These are phyloP conservation scores for Oropetium thomaeum DNA, from an alignment of 176 grass and related monocot species.

Conservation along the genomic window DNA sequence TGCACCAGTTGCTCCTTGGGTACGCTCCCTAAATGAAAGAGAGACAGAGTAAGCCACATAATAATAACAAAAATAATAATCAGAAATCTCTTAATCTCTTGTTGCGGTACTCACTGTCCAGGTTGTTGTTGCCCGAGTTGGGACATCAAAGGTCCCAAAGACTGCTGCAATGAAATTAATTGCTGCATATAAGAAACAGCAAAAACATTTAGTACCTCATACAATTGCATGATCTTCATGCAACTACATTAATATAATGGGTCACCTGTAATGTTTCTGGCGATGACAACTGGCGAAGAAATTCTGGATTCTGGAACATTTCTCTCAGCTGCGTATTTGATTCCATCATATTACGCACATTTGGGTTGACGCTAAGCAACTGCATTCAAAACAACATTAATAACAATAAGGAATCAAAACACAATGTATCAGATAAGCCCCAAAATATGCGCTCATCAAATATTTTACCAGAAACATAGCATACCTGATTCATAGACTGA, in stretches of 20 bases:
- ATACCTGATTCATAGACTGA: conserved; percentile 89
- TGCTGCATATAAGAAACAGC: conserved; percentile 43
- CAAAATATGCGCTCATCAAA: conserved; percentile 18
- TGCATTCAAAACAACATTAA: conserved; percentile 24
- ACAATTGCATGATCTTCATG: conserved; percentile 1
- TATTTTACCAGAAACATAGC: conserved; percentile 3
- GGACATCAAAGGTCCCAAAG: conserved; percentile 42
- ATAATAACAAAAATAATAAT: conserved; percentile 2
- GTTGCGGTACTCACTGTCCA: conserved; percentile 52
- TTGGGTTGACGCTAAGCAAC: conserved; percentile 79
- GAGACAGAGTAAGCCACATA: neutral
- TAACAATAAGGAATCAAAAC: neutral
- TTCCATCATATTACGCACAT: conserved; percentile 72
- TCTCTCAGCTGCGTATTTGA: conserved; percentile 81
- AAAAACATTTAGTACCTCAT: conserved; percentile 24
- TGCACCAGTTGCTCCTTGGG: conserved; percentile 49
- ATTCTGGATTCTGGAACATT: conserved; percentile 92
- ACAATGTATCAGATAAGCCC: neutral
- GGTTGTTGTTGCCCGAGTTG: conserved; percentile 67
- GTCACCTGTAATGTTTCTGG: conserved; percentile 85
- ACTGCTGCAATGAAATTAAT: conserved; percentile 82
- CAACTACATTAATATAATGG: conserved; percentile 16
- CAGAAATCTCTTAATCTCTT: neutral
- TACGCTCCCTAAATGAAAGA: conserved; percentile 52
- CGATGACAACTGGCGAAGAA: conserved; percentile 85